Evolutionary conservation across 495 filamentous ascomycete genomes (phyloP), one percentile per base, ranked within the genome.

Genomic region (Penicillium turbatum): DNA sequence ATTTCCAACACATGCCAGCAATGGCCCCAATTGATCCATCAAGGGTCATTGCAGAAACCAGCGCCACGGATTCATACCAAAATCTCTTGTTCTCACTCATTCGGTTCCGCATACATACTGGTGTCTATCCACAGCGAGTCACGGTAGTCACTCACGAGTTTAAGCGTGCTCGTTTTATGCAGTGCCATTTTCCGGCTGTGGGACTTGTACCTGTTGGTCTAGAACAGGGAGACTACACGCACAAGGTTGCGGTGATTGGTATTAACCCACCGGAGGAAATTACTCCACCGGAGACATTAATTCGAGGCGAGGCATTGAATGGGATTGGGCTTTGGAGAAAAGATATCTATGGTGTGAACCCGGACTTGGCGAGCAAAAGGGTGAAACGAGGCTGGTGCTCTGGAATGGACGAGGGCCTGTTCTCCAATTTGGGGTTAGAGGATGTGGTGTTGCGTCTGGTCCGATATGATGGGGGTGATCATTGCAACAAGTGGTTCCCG

Each of bases 141-240:
- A 89, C 82, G 11, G 75, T 95, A 12, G 77, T 95, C 40, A 86
- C 83, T 42, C 87, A 92, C 58, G 82, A 69, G 15, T 95, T 93
- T 69, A 95, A 95, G 60, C 72, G 79, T 32, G 57, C 62, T 1
- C 76, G 89, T 21, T 85, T 92, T 35, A 69, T 86, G 53, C 76
- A 86, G 19, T 74, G 79, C 13, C 89, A 95, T 67, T 82, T 86
- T 42, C 75, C 67, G 10, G 85, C 87, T 13, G 70, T 91, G n/a
- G 79, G 75, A 13, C 44, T 89, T 7, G 26, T 55, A 11, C 57
- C 61, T n/a, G 2, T 37, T 11, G 2, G 29, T 0, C 27, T 12
- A 26, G 16, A 43, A 16, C 5, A 38, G 13, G 16, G 27, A 36
- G 3, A 11, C 9, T 17, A 48, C 67, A 41, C 65, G 12, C 55